Evolutionary conservation across 2,329 filamentous ascomycete genomes (phyloP), one percentile per base, ranked within the genome.

Genomic region (Fusarium coicis): DNA sequence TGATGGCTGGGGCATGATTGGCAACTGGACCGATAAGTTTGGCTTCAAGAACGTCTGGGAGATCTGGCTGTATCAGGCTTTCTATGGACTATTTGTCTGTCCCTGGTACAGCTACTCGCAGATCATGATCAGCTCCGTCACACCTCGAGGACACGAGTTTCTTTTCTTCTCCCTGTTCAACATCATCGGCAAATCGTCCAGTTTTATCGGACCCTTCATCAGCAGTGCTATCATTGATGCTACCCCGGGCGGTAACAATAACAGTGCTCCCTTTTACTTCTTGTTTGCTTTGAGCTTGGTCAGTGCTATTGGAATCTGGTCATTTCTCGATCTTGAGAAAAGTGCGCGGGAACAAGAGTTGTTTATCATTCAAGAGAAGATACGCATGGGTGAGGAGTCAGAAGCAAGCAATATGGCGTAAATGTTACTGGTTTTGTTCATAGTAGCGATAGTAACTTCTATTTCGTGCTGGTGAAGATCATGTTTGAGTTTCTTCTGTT

Each of bases 101-200:
- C 90, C 91, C 0, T 93, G 90, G 90, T 93, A 92, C 79, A 90
- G 88, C 53, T 93, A 93, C 80, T 89, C 87, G 0, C 91, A 93
- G 78, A 92, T 91, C 75, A 91, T 93, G 87, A 93, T 93, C 73
- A 89, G 87, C 6, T 91, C 92, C 74, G 90, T 93, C 5, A 92
- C 90, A 0, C 91, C 91, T 0, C 85, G 89, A 10, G 91, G 91
- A 42, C 90, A 92, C 75, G 91, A 93, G 73, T 92, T 92, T 74
- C 82, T 93, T 16, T 93, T 93, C 84, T 93, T 93, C 85, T 88
- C 86, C 52, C 80, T 93, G 3, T 93, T 93, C 81, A 90, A 87
- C 69, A 91, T 93, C 74, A 87, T 92, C 34, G 90, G 91, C 49
- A 93, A 93, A 81, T 91, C 90, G 0, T 90, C 87, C 12, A 89